Conservation (phyloP, 2,329 filamentous ascomycete genomes). For the Diaporthe caulivora region DNA sequence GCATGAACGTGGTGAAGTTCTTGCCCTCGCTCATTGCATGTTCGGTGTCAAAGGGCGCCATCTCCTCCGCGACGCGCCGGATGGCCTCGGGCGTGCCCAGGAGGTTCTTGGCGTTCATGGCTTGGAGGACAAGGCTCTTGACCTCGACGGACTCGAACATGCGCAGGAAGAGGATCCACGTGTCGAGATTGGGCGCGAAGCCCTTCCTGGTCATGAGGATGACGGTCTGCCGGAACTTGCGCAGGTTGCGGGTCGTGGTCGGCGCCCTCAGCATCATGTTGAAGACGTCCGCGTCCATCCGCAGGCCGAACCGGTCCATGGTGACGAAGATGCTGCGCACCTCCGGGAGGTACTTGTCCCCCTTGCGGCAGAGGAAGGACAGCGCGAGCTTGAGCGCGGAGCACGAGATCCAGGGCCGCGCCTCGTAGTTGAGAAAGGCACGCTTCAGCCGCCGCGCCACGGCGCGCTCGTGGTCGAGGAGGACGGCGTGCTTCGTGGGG, state of each 20-base stretch:
- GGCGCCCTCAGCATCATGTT: conserved; percentile 61
- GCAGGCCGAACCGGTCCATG: conserved; percentile 53
- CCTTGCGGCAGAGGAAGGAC: conserved; percentile 51
- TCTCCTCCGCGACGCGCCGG: conserved; percentile 54
- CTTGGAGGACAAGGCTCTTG: conserved; percentile 58
- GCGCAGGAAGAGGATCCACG: conserved; percentile 63
- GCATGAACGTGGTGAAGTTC: conserved; percentile 53
- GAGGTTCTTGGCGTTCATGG: conserved; percentile 60
- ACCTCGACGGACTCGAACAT: conserved; percentile 71
- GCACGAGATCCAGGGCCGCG: conserved; percentile 52
- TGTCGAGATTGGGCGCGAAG: conserved; percentile 56
- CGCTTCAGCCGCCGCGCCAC: conserved; percentile 54
- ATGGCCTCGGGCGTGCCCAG: conserved; percentile 53
- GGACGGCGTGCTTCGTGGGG: conserved; percentile 5
- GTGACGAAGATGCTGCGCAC: conserved; percentile 51
- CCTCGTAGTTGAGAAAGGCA: conserved; percentile 53
- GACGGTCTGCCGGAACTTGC: conserved; percentile 56
- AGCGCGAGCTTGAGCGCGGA: conserved; percentile 59
- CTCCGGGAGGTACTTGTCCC: conserved; percentile 45
- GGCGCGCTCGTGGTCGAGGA: conserved; percentile 52
- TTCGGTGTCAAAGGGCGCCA: conserved; percentile 59
- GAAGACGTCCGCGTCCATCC: conserved; percentile 60
- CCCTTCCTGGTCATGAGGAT: conserved; percentile 55
- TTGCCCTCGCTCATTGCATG: conserved; percentile 53
- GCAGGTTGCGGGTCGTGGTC: conserved; percentile 54